Percentiles rank a stretch among this genome's conserved stretches.
Conservation (phyloP, 2,329 filamentous ascomycete species). For the Fusarium oxysporum region DNA sequence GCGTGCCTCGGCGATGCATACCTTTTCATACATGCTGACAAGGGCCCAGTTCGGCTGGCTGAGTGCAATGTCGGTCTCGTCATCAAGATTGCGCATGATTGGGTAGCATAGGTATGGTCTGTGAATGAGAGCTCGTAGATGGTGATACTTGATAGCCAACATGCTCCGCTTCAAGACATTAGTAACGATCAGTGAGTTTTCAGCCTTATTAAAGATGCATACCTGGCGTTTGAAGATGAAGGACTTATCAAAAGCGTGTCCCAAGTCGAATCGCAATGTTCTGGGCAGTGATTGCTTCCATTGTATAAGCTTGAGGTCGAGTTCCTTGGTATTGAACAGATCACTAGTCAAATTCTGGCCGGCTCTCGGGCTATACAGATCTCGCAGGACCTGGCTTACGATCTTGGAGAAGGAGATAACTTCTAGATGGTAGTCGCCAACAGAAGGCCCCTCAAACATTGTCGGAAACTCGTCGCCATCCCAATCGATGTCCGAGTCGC, state of each 20-base stretch:
- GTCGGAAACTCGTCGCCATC: neutral
- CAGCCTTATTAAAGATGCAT: fast-evolving
- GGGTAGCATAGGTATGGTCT: neutral
- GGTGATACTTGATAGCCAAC: neutral
- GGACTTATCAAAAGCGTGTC: neutral
- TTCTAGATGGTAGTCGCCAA: neutral
- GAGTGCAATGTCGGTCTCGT: neutral
- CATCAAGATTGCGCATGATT: neutral
- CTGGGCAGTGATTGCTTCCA: neutral
- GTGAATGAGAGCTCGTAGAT: neutral
- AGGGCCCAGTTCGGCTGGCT: neutral
- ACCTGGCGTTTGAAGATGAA: neutral
- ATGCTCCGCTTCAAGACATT: neutral
- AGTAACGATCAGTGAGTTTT: fast-evolving
- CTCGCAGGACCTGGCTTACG: neutral
- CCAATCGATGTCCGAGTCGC: neutral
- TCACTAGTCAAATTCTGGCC: neutral
- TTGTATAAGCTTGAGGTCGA: neutral
- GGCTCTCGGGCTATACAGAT: neutral
- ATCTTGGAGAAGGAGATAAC: neutral
- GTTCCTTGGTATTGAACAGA: neutral
- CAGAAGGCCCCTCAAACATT: neutral
- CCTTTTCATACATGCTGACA: neutral
- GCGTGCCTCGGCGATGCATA: neutral
- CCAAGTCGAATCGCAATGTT: neutral